Evolutionary conservation across 331 rosid genomes (phyloP).

Genomic region (Telfairia occidentalis): DNA sequence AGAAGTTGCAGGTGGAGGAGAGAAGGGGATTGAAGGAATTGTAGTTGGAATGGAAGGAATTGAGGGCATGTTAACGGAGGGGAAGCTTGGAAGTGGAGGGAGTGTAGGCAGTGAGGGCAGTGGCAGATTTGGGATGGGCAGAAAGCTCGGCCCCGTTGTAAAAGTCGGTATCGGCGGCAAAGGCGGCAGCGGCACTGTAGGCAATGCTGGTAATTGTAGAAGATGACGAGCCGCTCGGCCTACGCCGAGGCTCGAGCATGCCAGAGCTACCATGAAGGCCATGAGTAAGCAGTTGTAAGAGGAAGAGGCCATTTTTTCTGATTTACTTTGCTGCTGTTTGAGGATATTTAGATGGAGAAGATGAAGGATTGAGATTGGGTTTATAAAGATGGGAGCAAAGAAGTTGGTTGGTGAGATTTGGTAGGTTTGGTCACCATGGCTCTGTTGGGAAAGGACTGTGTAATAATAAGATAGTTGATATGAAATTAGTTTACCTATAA

Average conservation of each 20-base stretch:
- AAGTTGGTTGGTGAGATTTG: neutral
- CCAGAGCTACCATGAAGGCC: neutral
- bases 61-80: neutral
- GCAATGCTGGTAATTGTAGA: conserved; percentile 8
- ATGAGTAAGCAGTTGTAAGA: neutral
- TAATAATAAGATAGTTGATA: neutral
- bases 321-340: neutral
- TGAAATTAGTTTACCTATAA: neutral
- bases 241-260: neutral
- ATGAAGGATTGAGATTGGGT: neutral
- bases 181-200: neutral
- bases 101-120: conserved; percentile 10
- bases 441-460: neutral
- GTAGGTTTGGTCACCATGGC: neutral
- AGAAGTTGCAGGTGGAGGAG: neutral
- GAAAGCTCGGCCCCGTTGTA: neutral
- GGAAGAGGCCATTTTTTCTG: conserved; percentile 7
- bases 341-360: neutral
- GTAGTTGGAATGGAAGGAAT: no score
- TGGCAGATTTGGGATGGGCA: conserved; percentile 11
- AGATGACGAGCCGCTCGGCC: conserved; percentile 14
- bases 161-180: conserved; percentile 8
- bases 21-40: no score
- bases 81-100: conserved; percentile 19
- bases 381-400: neutral